Percentiles rank a stretch among this genome's conserved stretches.
Evolutionary conservation across 2,329 filamentous ascomycete species (phyloP).

Genomic region (Pseudocercospora pini-densiflorae): DNA sequence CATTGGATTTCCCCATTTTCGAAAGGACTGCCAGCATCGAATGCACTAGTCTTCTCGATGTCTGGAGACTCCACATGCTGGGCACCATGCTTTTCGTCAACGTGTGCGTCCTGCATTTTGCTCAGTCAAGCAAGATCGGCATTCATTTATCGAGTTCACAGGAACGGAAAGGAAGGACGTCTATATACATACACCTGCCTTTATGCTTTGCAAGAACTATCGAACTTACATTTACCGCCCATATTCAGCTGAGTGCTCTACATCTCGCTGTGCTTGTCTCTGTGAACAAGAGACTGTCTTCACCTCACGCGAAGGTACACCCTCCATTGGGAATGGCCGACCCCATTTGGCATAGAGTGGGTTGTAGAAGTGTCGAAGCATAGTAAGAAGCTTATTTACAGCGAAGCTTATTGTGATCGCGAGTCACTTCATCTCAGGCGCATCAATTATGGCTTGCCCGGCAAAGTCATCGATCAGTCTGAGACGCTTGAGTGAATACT

Average conservation of each 20-base stretch:
- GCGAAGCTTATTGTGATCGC: background rate
- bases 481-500: no score
- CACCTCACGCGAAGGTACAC: background rate
- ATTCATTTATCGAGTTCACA: no score
- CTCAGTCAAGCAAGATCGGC: background rate
- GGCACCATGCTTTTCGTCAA: background rate
- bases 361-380: background rate
- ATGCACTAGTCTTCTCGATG: background rate
- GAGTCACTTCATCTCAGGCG: no score
- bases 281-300: background rate
- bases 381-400: background rate
- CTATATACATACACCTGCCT: background rate
- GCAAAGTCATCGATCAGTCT: no score
- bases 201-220: background rate
- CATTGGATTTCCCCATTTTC: background rate
- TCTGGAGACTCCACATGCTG: background rate
- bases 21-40: background rate
- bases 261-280: background rate
- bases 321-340: background rate
- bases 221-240: background rate
- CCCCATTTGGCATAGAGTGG: background rate
- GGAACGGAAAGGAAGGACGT: background rate
- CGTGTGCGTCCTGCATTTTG: background rate
- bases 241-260: background rate
- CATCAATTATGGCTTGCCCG: no score